Base-by-base conservation (phyloP, 768 basidiomycete genomes). In the Lactifluus volemus region DNA sequence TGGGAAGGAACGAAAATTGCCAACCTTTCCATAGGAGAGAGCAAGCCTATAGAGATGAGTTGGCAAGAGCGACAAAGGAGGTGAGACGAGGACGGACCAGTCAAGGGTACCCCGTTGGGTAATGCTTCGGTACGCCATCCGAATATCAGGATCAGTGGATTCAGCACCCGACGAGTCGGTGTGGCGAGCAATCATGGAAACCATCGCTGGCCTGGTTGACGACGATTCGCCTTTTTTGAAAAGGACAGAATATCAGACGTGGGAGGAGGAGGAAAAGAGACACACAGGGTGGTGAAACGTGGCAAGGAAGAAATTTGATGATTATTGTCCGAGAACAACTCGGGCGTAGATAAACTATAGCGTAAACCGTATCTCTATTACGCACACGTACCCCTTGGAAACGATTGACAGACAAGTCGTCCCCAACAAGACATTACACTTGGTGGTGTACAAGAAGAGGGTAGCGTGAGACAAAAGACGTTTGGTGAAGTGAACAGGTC, bases 21-120 rank as follows among this genome's bases (percentile, higher is more conserved):
- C 19, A 11, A 63, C 64, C 57, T 63, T 65, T 41, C 52, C 61
- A 10, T 65, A 65, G 9, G 62, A 51, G 14, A 65, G 56, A n/a
- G 47, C 4, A 29, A 65, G 55, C 64, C 64, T 65, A 32, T 38
- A 2, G 34, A 11, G 29, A 8, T 41, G 30, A 17, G 10, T 39
- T 5, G 54, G 52, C 32, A 34, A 5, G 44, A 49, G 17, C 29
- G 12, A 4, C 9, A 17, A 12, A 21, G 34, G 15, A 38, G 15
- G 17, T 7, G 12, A 53, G 47, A 30, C 6, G 38, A 25, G 19
- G 29, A 8, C 36, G 30, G 15, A 63, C 64, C 64, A 65, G 44
- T 65, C 56, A 12, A 65, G 57, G 10, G 64, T n/a, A 29, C 64
- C 64, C 8, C 58, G 41, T 29, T 55, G 61, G 17, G 48, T 11